These are phyloP conservation scores for Lodderomyces orthopsilosis DNA, from an alignment of 1,139 yeast genomes.

Conservation along the genomic window DNA sequence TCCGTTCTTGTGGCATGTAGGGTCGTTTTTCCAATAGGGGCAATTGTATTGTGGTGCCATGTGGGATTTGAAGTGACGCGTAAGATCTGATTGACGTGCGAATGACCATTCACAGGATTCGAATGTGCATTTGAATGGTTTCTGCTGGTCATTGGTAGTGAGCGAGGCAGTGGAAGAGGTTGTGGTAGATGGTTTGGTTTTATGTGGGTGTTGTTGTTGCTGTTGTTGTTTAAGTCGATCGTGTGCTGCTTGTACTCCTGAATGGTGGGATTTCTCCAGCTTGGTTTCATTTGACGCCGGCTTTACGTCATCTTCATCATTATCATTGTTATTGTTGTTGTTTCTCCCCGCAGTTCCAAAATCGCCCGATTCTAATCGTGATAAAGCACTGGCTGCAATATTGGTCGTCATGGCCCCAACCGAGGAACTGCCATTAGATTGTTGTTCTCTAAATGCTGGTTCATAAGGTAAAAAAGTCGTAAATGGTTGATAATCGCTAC, in stretches of 20 bases:
- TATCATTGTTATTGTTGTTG: neutral
- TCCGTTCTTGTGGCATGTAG: conserved; percentile 69
- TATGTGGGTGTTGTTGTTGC: neutral
- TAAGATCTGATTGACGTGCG: conserved; percentile 61
- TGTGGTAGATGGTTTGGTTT: neutral
- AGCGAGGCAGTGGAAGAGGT: neutral
- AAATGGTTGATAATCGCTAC: conserved; percentile 7
- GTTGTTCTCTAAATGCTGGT: conserved; percentile 7
- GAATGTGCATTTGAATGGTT: conserved; percentile 45
- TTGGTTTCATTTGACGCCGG: neutral
- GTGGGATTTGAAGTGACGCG: conserved; percentile 65
- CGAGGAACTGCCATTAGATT: neutral
- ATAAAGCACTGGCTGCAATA: conserved; percentile 2
- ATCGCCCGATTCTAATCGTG: neutral
- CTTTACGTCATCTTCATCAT: neutral
- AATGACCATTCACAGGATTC: conserved; percentile 67
- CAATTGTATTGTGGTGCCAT: conserved; percentile 63
- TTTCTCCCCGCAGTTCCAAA: neutral
- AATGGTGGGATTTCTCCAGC: too few species aligned
- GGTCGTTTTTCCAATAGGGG: conserved; percentile 66
- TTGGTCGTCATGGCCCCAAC: neutral
- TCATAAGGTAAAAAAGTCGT: conserved; percentile 10
- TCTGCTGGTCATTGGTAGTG: conserved; percentile 1
- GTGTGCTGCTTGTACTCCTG: neutral
- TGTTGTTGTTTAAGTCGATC: neutral